Conservation (phyloP, 805 yeast species). For the Saitoella complicata region DNA sequence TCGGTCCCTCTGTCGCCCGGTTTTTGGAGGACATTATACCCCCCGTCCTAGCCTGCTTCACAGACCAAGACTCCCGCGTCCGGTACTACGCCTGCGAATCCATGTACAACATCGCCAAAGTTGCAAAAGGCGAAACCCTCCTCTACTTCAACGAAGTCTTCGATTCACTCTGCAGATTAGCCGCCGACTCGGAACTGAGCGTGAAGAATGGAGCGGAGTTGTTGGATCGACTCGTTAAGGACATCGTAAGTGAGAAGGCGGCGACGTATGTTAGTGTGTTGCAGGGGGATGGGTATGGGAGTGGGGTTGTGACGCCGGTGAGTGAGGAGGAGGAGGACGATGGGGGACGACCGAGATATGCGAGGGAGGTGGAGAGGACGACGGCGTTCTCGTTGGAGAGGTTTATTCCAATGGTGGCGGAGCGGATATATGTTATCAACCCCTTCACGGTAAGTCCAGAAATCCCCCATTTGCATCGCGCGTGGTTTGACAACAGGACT, state of each 20-base stretch:
- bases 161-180: conserved; percentile 76
- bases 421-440: conserved; percentile 79
- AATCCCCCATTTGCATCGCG: no score
- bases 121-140: conserved; percentile 87
- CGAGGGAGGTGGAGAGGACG: background rate
- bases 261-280: conserved; percentile 69
- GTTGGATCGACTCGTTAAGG: conserved; percentile 76
- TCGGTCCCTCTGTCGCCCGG: conserved; percentile 58
- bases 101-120: conserved; percentile 86
- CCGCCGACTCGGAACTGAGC: conserved; percentile 78
- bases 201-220: conserved; percentile 93
- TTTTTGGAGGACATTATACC: conserved; percentile 76
- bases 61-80: conserved; percentile 94
- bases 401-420: conserved; percentile 81
- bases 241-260: conserved; percentile 88
- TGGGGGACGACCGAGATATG: no score
- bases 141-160: conserved; percentile 86
- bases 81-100: conserved; percentile 95
- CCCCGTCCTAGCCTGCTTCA: conserved; percentile 88
- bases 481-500: no score
- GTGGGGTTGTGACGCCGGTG: no score
- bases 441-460: conserved; percentile 45
- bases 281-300: conserved; percentile 20
- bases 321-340: no score
- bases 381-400: conserved; percentile 68